phyloP scores from a whole-genome alignment of 2,329 filamentous ascomycete species.

The Exserohilum rostratum region DNA sequence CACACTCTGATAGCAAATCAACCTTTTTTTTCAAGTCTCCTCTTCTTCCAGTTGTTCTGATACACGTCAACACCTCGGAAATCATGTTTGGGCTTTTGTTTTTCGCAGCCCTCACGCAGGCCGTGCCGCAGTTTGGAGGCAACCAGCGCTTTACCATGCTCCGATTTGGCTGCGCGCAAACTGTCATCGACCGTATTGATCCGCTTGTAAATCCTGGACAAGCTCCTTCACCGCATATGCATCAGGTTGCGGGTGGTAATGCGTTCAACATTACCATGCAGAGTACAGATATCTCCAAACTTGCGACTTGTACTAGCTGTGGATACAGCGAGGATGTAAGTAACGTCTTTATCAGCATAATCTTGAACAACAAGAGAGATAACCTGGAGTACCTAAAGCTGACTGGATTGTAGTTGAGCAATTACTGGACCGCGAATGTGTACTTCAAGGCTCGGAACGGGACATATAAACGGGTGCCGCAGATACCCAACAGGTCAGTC shows the following conservation, averaged over 20 bases:
- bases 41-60: background rate
- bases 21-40: background rate
- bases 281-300: conserved; percentile 33
- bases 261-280: conserved; percentile 56
- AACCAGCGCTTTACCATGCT: conserved; percentile 33
- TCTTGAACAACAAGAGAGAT: background rate
- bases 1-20: no score
- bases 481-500: conserved; percentile 31
- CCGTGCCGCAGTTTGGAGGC: conserved; percentile 28
- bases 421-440: conserved; percentile 45
- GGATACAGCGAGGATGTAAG: conserved; percentile 30
- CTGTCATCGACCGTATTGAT: conserved; percentile 41
- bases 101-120: conserved; percentile 27
- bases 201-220: conserved; percentile 47
- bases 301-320: conserved; percentile 52
- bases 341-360: background rate
- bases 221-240: conserved; percentile 44
- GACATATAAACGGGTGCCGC: conserved; percentile 40
- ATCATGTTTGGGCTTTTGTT: conserved; percentile 23
- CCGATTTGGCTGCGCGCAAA: conserved; percentile 42
- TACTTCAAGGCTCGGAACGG: conserved; percentile 44
- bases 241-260: conserved; percentile 53
- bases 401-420: conserved; percentile 16
- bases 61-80: background rate
- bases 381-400: background rate